A percentile compares a stretch with the other conserved stretches of the same genome.
These are phyloP conservation scores for Phialocephala subalpina DNA, from an alignment of 2,329 filamentous ascomycete species.

Conservation along the genomic window DNA sequence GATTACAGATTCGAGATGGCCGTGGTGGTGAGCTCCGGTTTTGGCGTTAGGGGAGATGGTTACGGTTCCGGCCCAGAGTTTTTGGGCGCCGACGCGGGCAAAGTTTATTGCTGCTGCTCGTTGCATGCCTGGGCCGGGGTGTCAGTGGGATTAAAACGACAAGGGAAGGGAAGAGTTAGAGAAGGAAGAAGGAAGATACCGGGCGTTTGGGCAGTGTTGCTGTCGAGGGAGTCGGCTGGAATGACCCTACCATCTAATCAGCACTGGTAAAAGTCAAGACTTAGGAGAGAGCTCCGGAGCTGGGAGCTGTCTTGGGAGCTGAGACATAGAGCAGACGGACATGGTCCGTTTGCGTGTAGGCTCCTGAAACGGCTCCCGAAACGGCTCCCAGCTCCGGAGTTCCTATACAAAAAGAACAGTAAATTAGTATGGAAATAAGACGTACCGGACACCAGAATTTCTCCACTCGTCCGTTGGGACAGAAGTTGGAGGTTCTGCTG, in stretches of 20 bases:
- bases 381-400: too few relatives aligned
- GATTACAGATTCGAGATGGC: slow-evolving; percentile 54
- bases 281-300: too few relatives aligned
- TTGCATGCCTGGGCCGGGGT: slow-evolving; percentile 45
- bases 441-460: slow-evolving; percentile 50
- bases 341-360: too few relatives aligned
- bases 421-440: too few relatives aligned
- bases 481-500: slow-evolving; percentile 10
- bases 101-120: slow-evolving; percentile 54
- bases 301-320: too few relatives aligned
- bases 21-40: slow-evolving; percentile 54
- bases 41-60: slow-evolving; percentile 50
- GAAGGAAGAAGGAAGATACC: slow-evolving; percentile 34
- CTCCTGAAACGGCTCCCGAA: too few relatives aligned
- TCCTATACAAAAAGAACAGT: too few relatives aligned
- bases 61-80: slow-evolving; percentile 55
- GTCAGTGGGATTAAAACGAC: neutral
- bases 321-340: too few relatives aligned
- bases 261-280: too few relatives aligned
- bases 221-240: slow-evolving; percentile 49
- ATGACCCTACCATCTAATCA: too few relatives aligned
- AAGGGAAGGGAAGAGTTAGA: neutral
- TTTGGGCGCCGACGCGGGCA: slow-evolving; percentile 52
- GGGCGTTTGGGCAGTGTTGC: slow-evolving; percentile 51
- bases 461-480: slow-evolving; percentile 45